Evolutionary conservation across 345 rosid genomes (phyloP).

Genomic region (Populus pruinosa): DNA sequence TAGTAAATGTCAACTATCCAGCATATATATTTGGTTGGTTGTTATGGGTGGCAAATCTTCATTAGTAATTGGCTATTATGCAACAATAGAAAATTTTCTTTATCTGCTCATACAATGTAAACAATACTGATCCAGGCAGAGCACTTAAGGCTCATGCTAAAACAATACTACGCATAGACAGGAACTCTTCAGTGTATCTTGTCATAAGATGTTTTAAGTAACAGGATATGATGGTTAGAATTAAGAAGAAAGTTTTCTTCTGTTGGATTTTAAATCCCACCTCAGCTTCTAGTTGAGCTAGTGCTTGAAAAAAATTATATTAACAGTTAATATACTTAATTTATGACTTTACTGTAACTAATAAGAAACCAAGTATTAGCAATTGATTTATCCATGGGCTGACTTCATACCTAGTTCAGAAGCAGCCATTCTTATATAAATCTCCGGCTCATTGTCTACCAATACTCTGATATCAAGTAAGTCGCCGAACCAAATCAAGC

Average conservation of each 20-base stretch:
- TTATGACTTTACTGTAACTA: neutral
- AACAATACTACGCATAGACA: neutral
- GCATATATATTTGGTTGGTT: no score
- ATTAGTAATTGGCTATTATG: no score
- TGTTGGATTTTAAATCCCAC: neutral
- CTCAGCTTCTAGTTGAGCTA: neutral
- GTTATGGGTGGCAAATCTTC: no score
- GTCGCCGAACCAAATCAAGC: constrained; percentile 8
- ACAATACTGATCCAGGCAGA: no score
- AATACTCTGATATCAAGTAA: constrained; percentile 3
- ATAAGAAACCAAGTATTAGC: neutral
- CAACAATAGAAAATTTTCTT: no score
- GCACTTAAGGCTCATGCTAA: no score
- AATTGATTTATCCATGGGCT: neutral
- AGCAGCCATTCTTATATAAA: constrained; percentile 3
- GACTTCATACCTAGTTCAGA: neutral
- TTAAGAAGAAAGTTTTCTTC: neutral
- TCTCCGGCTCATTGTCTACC: neutral
- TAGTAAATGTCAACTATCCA: no score
- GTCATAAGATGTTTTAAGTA: neutral
- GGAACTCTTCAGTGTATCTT: neutral
- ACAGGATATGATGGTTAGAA: neutral
- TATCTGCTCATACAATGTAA: no score
- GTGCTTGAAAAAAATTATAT: neutral
- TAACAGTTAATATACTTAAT: neutral